Conservation (phyloP, 2,329 filamentous ascomycete species). For the Zymoseptoria brevis region DNA sequence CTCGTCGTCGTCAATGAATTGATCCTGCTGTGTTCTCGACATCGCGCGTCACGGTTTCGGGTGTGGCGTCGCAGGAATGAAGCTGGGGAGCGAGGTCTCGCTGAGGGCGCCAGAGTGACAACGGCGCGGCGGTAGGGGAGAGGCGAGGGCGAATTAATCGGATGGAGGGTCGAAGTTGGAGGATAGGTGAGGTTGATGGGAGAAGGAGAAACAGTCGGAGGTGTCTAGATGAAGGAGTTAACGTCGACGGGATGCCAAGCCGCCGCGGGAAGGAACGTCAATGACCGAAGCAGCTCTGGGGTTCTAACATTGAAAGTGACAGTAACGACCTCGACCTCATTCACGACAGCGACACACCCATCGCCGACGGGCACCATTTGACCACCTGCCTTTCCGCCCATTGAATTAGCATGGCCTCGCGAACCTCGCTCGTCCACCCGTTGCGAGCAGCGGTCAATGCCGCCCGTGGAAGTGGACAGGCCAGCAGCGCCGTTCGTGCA, state of each 20-base stretch:
- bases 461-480: background rate
- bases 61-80: slow-evolving; percentile 13
- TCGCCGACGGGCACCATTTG: background rate
- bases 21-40: slow-evolving; percentile 44
- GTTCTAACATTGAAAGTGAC: too few relatives aligned
- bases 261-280: too few relatives aligned
- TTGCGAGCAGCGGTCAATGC: slow-evolving; percentile 5
- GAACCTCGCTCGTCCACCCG: slow-evolving; percentile 8
- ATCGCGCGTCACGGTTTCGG: slow-evolving; percentile 28
- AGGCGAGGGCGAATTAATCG: background rate
- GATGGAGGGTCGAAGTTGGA: background rate
- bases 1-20: slow-evolving; percentile 48
- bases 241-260: too few relatives aligned
- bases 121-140: background rate
- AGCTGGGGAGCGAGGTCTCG: slow-evolving; percentile 2
- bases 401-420: slow-evolving; percentile 8
- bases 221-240: background rate
- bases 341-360: background rate
- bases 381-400: background rate
- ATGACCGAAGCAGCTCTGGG: too few relatives aligned
- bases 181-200: background rate
- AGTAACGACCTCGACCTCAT: background rate
- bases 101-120: background rate
- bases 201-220: background rate
- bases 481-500: slow-evolving; percentile 28